These are phyloP conservation scores for Cladosporium velox DNA, from an alignment of 2,329 filamentous ascomycete species.

Conservation along the genomic window DNA sequence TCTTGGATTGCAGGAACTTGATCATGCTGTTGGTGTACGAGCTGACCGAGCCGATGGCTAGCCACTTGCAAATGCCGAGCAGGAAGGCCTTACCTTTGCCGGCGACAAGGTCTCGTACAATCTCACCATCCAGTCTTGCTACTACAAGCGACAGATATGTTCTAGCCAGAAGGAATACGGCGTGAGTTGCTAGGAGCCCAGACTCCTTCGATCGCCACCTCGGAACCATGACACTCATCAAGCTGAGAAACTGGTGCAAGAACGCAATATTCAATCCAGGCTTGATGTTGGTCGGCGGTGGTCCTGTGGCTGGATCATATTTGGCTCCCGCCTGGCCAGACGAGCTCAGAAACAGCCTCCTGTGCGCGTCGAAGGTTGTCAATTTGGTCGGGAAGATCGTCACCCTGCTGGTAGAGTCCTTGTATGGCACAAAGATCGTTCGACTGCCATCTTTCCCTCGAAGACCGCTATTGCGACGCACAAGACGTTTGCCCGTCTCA, in stretches of 20 bases:
- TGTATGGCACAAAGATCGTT: conserved; percentile 93
- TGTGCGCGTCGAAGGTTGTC: conserved; percentile 94
- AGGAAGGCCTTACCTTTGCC: conserved; percentile 87
- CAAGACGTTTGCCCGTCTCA: conserved; percentile 76
- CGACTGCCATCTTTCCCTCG: conserved; percentile 92
- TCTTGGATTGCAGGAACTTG: conserved; percentile 96
- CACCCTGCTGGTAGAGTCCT: conserved; percentile 83
- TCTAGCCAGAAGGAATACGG: conserved; percentile 82
- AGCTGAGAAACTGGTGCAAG: conserved; percentile 90
- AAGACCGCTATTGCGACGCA: conserved; percentile 89
- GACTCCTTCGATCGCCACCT: conserved; percentile 95
- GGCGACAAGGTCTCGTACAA: conserved; percentile 93
- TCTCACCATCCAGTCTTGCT: conserved; percentile 89
- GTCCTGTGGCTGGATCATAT: conserved; percentile 27
- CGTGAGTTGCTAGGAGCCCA: conserved; percentile 83
- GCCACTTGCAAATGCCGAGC: conserved; percentile 92
- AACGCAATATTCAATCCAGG: conserved; percentile 94
- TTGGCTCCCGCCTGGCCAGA: conserved; percentile 59
- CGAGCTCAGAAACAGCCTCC: conserved; percentile 86
- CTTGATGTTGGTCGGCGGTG: conserved; percentile 82
- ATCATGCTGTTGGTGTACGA: conserved; percentile 99
- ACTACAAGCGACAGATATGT: conserved; percentile 95
- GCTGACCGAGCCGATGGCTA: conserved; percentile 86
- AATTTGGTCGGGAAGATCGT: conserved; percentile 87
- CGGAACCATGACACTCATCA: conserved; percentile 97